phyloP scores from a whole-genome alignment of 345 rosid species.

The Pistacia vera region DNA sequence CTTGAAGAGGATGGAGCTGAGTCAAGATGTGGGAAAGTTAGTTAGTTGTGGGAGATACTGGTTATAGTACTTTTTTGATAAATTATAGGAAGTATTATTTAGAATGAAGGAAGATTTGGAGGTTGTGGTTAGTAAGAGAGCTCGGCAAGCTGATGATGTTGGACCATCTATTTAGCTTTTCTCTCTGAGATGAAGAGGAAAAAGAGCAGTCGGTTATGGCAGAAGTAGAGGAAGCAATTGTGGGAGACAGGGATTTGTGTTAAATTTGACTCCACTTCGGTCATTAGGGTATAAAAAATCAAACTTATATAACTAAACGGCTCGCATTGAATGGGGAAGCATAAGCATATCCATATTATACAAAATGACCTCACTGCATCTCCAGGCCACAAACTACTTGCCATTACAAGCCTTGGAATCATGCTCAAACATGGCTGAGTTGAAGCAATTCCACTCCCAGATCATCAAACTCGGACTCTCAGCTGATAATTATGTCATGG shows the following conservation, averaged over 20 bases:
- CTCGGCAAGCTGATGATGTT: slow-evolving; percentile 28
- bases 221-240: slow-evolving; percentile 35
- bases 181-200: slow-evolving; percentile 27
- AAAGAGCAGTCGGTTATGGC: slow-evolving; percentile 24
- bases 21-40: slow-evolving; percentile 34
- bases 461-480: slow-evolving; percentile 43
- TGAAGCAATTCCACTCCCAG: slow-evolving; percentile 39
- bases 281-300: slow-evolving; percentile 34
- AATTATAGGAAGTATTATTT: slow-evolving; percentile 38
- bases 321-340: too few relatives aligned
- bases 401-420: slow-evolving; percentile 22
- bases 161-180: slow-evolving; percentile 30
- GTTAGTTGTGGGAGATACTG: slow-evolving; percentile 43
- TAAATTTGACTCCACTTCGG: slow-evolving; percentile 38
- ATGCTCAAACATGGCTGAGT: slow-evolving; percentile 38
- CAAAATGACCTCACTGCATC: slow-evolving; percentile 13
- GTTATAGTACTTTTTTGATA: slow-evolving; percentile 39
- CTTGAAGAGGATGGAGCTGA: slow-evolving; percentile 18
- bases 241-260: slow-evolving; percentile 23
- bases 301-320: too few relatives aligned
- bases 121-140: slow-evolving; percentile 36
- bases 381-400: background rate
- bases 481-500: slow-evolving; percentile 36
- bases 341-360: too few relatives aligned
- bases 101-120: slow-evolving; percentile 44